Base-by-base conservation (phyloP, 257 asterid species). In the Plectranthus barbatus region DNA sequence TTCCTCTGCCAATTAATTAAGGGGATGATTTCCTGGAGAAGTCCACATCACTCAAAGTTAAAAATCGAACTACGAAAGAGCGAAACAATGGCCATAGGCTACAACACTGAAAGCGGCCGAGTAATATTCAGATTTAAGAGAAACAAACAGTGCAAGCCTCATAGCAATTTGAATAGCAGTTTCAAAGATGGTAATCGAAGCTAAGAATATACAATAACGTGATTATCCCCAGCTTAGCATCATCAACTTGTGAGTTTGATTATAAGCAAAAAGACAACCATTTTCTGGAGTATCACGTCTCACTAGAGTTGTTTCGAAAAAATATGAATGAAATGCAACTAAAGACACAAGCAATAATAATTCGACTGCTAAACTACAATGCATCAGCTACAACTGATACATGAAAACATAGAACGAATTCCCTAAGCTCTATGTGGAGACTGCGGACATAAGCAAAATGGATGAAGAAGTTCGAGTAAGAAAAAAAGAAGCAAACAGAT, bases 11-110 rank as follows among this genome's bases (percentile, higher is more conserved):
- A 86, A 66, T 68, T 80, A 51, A 86, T 69, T 36, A 80, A 19
- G 33, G 95, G 95, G 29, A 84, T 73, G 62, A 84, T 77, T 72
- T 76, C 88, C 88, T 81, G 72, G n/a, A 58, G 48, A 33, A 1
- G 1, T 4, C 44, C 20, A 56, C 26, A 49, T 15, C 18, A 62
- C 50, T 9, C 23, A 14, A 36, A 15, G 57, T 67, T 52, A 39
- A 17, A 49, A 40, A 11, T 9, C 36, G 36, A 37, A 15, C n/a
- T 4, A 34, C 13, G 19, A 54, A 56, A 5, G 23, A 18, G 33
- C 19, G n/a, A 45, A 31, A 72, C 34, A 51, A 18, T 54, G 20
- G 12, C 42, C 15, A 57, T 24, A 36, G 11, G 21, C 10, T 18
- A 57, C 51, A 13, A 18, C 41, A 34, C 2, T 34, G 15, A 46